Conservation (phyloP, 2,329 filamentous ascomycete species). For the Ophiostoma quercus region DNA sequence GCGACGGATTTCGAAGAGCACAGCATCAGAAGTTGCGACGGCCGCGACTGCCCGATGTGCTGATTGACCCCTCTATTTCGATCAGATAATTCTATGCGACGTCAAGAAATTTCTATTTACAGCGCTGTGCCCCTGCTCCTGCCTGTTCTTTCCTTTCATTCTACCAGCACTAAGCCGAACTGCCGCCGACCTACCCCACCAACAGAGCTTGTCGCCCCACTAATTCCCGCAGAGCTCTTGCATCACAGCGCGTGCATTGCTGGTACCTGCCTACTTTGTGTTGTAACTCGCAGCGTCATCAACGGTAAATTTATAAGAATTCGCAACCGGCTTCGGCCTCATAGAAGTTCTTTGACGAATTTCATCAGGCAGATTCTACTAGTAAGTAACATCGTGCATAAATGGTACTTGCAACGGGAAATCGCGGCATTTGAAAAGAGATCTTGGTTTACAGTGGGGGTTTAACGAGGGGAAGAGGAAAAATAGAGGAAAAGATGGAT, state of each 20-base stretch:
- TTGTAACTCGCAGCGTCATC: not conserved
- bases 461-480: not conserved
- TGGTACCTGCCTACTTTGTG: not conserved
- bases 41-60: not conserved
- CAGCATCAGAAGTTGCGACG: not conserved
- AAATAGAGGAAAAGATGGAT: not conserved
- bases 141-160: not conserved
- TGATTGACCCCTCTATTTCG: constrained; percentile 6
- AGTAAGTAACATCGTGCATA: not conserved
- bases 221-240: not conserved
- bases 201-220: not conserved
- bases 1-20: not conserved
- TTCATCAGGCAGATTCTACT: too few species aligned
- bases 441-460: not conserved
- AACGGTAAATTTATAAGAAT: not conserved
- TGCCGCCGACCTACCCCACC: constrained; percentile 9
- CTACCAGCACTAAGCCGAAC: constrained; percentile 9
- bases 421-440: not conserved
- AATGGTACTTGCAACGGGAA: not conserved
- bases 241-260: constrained; percentile 2
- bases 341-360: not conserved
- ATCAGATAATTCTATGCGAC: constrained; percentile 3
- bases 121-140: not conserved
- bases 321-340: not conserved
- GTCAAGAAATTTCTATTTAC: not conserved